Evolutionary conservation across 1,139 yeast genomes (phyloP), one percentile per base, ranked within the genome.

Genomic region (Hanseniaspora gamundiae): DNA sequence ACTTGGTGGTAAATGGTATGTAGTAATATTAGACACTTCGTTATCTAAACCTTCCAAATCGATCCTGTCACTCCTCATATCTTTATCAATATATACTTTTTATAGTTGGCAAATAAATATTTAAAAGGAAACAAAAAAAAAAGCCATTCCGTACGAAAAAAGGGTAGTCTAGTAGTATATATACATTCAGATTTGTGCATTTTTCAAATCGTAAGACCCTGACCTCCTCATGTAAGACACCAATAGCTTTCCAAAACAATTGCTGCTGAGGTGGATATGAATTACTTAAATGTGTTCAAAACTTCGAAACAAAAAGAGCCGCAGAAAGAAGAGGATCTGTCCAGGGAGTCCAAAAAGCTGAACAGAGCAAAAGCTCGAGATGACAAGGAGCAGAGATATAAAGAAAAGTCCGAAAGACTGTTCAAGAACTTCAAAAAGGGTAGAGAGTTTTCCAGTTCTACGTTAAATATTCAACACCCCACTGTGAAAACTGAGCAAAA

Each of bases 301-400:
- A 17, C 28, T 19, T 27, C 41, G 8, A 33, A 31, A 31, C 35
- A 36, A 35, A 35, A 11, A 11, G 26, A 35, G 17, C 13, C 11
- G 9, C 38, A 16, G 17, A 21, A 19, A 64, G 50, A 57, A 69
- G n/a, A 74, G 70, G 53, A 68, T 66, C 53, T 69, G 82, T 68
- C 33, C 7, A 29, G 13, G 33, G 78, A 76, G 52, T 74, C 73
- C 53, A 75, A 75, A 46, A 72, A 70, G 53, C 79, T 83, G 84
- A 74, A 71, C 53, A 77, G 10, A 30, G 13, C 17, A 6, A 30
- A 7, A n/a, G 14, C 35, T 16, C 14, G 7, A 3, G 9, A 30
- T 30, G 35, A 30, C 35, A 30, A n/a, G 10, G 17, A 30, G 17
- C 35, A 30, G 17, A 30, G 8, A 30, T 16, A 30, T 8, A n/a